Evolutionary conservation across 2,329 filamentous ascomycete species (phyloP), one percentile per base, ranked within the genome.

Genomic region (Penicillium fuscoglaucum): DNA sequence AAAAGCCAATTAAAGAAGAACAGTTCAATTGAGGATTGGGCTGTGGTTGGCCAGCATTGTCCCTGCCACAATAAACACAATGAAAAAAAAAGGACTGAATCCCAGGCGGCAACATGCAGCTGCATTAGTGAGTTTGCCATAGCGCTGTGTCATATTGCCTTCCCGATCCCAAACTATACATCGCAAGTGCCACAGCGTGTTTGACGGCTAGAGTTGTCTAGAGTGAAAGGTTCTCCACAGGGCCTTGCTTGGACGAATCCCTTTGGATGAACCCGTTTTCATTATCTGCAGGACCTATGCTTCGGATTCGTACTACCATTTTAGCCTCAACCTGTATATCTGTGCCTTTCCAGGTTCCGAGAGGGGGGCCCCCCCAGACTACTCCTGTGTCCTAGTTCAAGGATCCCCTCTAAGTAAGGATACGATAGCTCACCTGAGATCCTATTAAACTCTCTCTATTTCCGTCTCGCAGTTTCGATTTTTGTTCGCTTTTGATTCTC

Each of bases 361-460:
- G 37, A 37, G 60, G 56, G 50, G 9, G 29, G 19, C 19, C 12
- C 3, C 9, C 24, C 39, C 19, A 15, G 29, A 21, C 17, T 57
- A 57, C 43, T 66, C 62, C 46, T 66, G 62, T 57, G 31, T 56
- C 55, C 44, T 53, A 58, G 62, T 63, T 62, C 53, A 31, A 56
- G 59, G 53, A 64, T 57, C 58, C 57, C 50, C 56, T 39, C 52
- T 37, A 55, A 57, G 59, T 52, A 60, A 55, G 56, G 60, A 63
- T 49, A 54, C 52, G 61, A 65, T 39, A 65, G 61, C 61, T 67
- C 62, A 65, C 51, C 55, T 66, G 29, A 35, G 52, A 43, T 53
- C 21, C 31, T 54, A 54, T 65, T 56, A 65, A 65, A 61, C 51
- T 53, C 39, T 59, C 46, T 43, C 54, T 59, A 55, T 60, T 55